Base-by-base conservation (phyloP, 1,284 basidiomycete species). In the Moesziomyces sp. region DNA sequence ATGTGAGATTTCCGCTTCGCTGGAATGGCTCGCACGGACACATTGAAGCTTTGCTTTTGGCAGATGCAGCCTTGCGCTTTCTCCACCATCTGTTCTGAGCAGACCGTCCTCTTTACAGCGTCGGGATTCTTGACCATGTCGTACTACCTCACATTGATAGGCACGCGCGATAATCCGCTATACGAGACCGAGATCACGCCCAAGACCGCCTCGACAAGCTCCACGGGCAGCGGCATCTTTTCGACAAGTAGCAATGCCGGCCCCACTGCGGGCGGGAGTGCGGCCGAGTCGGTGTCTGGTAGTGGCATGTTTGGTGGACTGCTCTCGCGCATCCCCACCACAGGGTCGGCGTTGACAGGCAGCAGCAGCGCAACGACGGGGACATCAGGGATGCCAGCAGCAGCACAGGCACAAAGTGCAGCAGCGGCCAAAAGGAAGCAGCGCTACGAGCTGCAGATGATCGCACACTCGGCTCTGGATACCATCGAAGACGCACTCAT, bases 81-180 rank as follows among this genome's bases (percentile, higher is more conserved):
- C 33, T 38, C 30, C 49, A 38, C 33, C n/a, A 21, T 23, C 49
- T 13, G 14, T n/a, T 38, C 33, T 42, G 26, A 35, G 16, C 14
- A 8, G 11, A 10, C 13, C 30, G 30, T 33, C 10, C 6, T 51
- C 49, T 51, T 21, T 21, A 18, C 19, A 23, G n/a, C n/a, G n/a
- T 28, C 38, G 16, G 49, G 23, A 51, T 19, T 26, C 13, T 16
- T 28, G 23, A 52, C 21, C 28, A 74, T 74, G 71, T 74, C 71
- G 10, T 84, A 84, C 74, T 84, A 83, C 55, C 76, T 84, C 38
- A 72, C 68, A 24, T 70, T 84, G 48, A 77, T 84, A 52, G 80
- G 79, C 1, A 77, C 82, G 23, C 61, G 77, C 30, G 82, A 84
- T 56, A 82, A 81, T 23, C 79, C 81, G 46, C 64, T 84, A 11